Percentiles rank a stretch among this genome's conserved stretches.
Conservation (phyloP, 805 yeast species). For the Candida glaebosa region DNA sequence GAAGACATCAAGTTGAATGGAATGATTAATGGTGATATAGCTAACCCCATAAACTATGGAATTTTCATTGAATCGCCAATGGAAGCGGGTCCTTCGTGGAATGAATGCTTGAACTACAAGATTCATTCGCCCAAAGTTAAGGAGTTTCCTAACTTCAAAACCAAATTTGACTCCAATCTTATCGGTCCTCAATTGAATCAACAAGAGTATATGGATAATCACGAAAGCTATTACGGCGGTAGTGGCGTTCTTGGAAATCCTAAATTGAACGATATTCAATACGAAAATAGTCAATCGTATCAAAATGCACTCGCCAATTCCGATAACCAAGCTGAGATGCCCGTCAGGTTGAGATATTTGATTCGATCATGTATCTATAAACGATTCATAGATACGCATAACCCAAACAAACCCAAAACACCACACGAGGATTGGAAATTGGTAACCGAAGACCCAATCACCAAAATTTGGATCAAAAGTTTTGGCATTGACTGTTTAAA, state of each 20-base stretch:
- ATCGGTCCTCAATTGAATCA: slow-evolving; percentile 14
- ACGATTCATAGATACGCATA: slow-evolving; percentile 33
- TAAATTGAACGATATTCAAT: slow-evolving; percentile 22
- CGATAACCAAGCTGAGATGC: slow-evolving; percentile 41
- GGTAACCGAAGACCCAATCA: slow-evolving; percentile 57
- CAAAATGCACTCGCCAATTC: slow-evolving; percentile 21
- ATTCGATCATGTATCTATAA: slow-evolving; percentile 59
- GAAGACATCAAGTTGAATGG: slow-evolving; percentile 11
- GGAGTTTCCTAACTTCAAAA: slow-evolving; percentile 48
- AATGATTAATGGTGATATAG: slow-evolving; percentile 7
- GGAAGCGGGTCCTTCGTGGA: slow-evolving; percentile 51
- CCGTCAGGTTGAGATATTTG: slow-evolving; percentile 50
- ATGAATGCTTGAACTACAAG: slow-evolving; percentile 43
- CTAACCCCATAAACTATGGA: slow-evolving; percentile 8
- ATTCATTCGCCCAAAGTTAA: slow-evolving; percentile 42
- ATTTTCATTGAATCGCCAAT: slow-evolving; percentile 37
- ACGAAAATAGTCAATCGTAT: slow-evolving; percentile 25
- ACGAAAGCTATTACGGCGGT: slow-evolving; percentile 1
- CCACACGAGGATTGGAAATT: slow-evolving; percentile 47
- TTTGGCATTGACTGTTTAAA: slow-evolving; percentile 51
- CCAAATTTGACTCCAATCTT: slow-evolving; percentile 28
- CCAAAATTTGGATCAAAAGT: slow-evolving; percentile 52
- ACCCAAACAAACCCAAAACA: slow-evolving; percentile 5
- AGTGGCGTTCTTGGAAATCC: slow-evolving; percentile 5
- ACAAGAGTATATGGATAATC: neutral